phyloP scores from a whole-genome alignment of 805 yeast species.

The Lachancea quebecensis region DNA sequence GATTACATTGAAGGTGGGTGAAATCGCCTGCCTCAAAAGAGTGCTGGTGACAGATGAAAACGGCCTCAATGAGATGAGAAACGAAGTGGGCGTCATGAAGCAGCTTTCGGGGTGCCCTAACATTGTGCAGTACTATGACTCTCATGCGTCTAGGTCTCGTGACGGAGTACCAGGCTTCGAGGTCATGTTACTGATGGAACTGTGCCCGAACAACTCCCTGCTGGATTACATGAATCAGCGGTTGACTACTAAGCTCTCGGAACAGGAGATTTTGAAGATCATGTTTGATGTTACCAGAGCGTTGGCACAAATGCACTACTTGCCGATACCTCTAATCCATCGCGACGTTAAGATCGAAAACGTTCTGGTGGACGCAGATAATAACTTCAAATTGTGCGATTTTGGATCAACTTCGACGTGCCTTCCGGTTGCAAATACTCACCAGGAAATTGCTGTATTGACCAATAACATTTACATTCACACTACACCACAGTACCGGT shows the following conservation, averaged over 20 bases:
- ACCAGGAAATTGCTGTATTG: slow-evolving; percentile 64
- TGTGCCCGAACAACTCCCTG: slow-evolving; percentile 80
- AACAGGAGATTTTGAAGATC: slow-evolving; percentile 71
- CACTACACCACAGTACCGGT: slow-evolving; percentile 79
- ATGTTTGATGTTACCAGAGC: slow-evolving; percentile 78
- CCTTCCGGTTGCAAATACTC: slow-evolving; percentile 56
- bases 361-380: slow-evolving; percentile 66
- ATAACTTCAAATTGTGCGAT: slow-evolving; percentile 79
- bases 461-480: slow-evolving; percentile 81
- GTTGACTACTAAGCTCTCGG: slow-evolving; percentile 68
- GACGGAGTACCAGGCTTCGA: slow-evolving; percentile 54
- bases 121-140: slow-evolving; percentile 66
- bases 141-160: slow-evolving; percentile 56
- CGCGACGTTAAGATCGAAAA: slow-evolving; percentile 93
- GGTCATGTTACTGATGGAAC: slow-evolving; percentile 87
- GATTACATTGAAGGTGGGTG: slow-evolving; percentile 32
- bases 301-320: slow-evolving; percentile 75
- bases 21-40: slow-evolving; percentile 61
- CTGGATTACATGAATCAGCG: slow-evolving; percentile 87
- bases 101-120: slow-evolving; percentile 47
- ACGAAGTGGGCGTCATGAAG: slow-evolving; percentile 77
- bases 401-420: slow-evolving; percentile 74
- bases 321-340: slow-evolving; percentile 66
- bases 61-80: slow-evolving; percentile 57
- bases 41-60: slow-evolving; percentile 66